Evolutionary conservation across 2,329 filamentous ascomycete genomes (phyloP).

Genomic region (Penicillium sp.): DNA sequence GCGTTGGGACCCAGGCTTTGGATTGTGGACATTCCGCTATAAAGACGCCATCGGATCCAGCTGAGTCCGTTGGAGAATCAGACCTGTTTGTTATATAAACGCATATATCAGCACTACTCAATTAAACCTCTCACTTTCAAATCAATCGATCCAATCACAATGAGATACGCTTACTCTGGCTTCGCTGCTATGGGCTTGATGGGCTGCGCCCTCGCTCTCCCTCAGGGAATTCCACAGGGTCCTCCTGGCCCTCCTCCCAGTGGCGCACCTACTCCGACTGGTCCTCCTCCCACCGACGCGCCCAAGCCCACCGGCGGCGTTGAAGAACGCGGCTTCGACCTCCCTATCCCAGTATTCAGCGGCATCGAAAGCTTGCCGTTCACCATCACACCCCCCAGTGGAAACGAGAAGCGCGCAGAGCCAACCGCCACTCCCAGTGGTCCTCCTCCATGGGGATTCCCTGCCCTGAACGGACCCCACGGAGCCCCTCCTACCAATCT

Average conservation of each 20-base stretch:
- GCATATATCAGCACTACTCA: not conserved
- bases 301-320: not conserved
- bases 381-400: not conserved
- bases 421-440: not conserved
- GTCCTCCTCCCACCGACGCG: not conserved
- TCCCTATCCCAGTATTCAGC: not conserved
- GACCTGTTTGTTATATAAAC: conserved; percentile 4
- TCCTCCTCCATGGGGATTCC: not conserved
- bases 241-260: not conserved
- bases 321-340: not conserved
- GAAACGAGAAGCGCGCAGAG: not conserved
- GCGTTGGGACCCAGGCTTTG: not conserved
- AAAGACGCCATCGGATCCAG: conserved; percentile 10
- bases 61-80: not conserved
- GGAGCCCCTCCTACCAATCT: not conserved
- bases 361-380: not conserved
- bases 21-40: conserved; percentile 6
- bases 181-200: conserved; percentile 22
- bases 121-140: not conserved
- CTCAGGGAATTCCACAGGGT: conserved; percentile 10
- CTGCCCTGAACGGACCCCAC: not conserved
- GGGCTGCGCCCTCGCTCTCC: conserved; percentile 26
- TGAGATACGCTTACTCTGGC: conserved; percentile 23
- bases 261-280: conserved; percentile 1
- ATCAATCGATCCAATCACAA: conserved; percentile 9